phyloP scores from a whole-genome alignment of 1,284 basidiomycete genomes.

The Cryptococcus sp. region DNA sequence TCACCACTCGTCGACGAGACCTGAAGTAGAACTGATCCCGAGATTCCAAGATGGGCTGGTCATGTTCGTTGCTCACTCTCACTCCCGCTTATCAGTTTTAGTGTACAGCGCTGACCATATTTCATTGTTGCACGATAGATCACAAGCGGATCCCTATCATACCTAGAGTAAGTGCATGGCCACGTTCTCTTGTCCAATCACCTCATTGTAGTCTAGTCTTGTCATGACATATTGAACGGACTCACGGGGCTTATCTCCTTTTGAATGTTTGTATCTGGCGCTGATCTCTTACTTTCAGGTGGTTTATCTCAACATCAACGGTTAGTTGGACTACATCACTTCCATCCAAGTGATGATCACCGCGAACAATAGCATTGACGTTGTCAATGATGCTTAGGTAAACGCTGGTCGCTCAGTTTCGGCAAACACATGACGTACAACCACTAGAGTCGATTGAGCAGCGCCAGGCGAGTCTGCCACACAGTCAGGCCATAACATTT shows the following conservation, averaged over 20 bases:
- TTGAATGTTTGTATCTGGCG: not conserved
- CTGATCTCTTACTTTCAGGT: constrained; percentile 12
- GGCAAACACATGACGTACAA: constrained; percentile 30
- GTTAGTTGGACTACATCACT: constrained; percentile 10
- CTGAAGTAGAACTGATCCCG: not conserved
- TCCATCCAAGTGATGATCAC: not conserved
- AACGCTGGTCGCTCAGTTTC: constrained; percentile 26
- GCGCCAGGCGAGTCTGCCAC: too few relatives aligned
- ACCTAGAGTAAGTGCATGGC: constrained; percentile 26
- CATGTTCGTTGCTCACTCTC: constrained; percentile 6
- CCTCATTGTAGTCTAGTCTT: not conserved
- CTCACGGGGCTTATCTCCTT: too few relatives aligned
- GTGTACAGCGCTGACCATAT: too few relatives aligned
- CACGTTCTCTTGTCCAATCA: not conserved
- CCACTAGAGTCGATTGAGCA: constrained; percentile 1
- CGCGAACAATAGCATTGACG: not conserved
- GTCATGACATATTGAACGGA: too few relatives aligned
- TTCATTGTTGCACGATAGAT: constrained; percentile 11
- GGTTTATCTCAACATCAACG: constrained; percentile 34
- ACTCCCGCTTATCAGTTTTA: not conserved
- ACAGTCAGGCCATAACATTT: too few relatives aligned
- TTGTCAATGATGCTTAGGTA: constrained; percentile 18
- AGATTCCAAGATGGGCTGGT: constrained; percentile 1
- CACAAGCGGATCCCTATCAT: constrained; percentile 37
- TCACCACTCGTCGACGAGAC: not conserved